phyloP scores from a whole-genome alignment of 306 rosid genomes.

The Sechiopsis laciniata region DNA sequence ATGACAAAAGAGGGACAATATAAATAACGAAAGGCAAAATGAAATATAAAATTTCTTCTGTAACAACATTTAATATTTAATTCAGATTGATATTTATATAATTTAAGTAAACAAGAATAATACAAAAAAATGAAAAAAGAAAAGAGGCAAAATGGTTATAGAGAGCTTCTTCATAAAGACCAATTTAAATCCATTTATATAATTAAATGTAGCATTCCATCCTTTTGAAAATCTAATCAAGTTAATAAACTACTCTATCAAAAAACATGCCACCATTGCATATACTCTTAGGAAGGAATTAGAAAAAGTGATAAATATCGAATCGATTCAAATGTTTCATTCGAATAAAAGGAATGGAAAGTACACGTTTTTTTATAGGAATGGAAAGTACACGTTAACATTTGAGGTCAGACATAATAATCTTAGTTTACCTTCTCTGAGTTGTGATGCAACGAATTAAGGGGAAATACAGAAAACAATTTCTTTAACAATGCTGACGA shows the following conservation, averaged over 20 bases:
- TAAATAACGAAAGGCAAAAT: too few relatives aligned
- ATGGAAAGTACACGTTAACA: neutral
- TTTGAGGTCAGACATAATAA: conserved; percentile 1
- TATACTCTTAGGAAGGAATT: too few relatives aligned
- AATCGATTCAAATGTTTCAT: neutral
- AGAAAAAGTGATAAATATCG: neutral
- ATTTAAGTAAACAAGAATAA: neutral
- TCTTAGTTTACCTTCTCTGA: conserved; percentile 52
- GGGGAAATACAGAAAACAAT: conserved; percentile 56
- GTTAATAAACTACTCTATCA: neutral
- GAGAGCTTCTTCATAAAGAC: neutral
- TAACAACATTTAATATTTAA: too few relatives aligned
- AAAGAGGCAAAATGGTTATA: neutral
- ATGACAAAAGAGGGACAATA: too few relatives aligned
- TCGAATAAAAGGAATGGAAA: neutral
- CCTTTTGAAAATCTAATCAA: neutral
- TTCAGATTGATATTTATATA: too few relatives aligned
- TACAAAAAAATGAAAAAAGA: too few relatives aligned
- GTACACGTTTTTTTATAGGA: neutral
- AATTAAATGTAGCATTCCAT: neutral
- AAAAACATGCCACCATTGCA: neutral
- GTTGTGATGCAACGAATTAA: conserved; percentile 36
- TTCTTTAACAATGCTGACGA: conserved; percentile 54
- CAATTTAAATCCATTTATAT: neutral
- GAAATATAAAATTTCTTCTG: too few relatives aligned